Percentiles rank a stretch among this genome's conserved stretches.
Conservation (phyloP, 225 moss, liverwort and hornwort species). For the Neckera pumila region DNA sequence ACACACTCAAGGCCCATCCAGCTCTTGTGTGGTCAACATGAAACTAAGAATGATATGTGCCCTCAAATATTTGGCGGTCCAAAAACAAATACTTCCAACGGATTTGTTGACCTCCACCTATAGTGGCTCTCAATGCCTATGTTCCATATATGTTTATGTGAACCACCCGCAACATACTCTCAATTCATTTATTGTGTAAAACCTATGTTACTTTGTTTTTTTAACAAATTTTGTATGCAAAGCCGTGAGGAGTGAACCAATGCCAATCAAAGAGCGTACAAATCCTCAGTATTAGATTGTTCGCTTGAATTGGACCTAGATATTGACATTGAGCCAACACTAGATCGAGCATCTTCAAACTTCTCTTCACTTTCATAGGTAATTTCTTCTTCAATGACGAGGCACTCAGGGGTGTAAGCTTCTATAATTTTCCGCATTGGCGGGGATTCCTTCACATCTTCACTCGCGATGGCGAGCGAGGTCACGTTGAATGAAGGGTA, state of each 20-base stretch:
- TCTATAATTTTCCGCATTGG: slow-evolving; percentile 17
- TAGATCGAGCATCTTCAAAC: slow-evolving; percentile 17
- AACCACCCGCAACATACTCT: neutral
- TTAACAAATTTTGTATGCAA: neutral
- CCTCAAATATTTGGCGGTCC: neutral
- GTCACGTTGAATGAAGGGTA: slow-evolving; percentile 54
- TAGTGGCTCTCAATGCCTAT: too few relatives aligned
- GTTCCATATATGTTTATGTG: neutral
- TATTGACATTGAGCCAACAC: neutral
- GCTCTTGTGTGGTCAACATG: neutral
- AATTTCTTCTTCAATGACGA: neutral
- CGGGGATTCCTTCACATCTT: slow-evolving; percentile 46
- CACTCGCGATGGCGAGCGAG: slow-evolving; percentile 51
- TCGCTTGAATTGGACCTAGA: neutral
- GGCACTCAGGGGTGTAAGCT: slow-evolving; percentile 40
- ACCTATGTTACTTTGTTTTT: neutral
- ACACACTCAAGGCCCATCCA: neutral
- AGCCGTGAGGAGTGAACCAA: neutral
- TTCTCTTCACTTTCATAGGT: neutral
- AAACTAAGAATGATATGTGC: neutral
- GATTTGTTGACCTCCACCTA: neutral
- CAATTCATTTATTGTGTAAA: neutral
- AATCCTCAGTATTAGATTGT: neutral
- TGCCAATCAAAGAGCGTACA: neutral
- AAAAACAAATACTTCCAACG: neutral